Base-by-base conservation (phyloP, 106 monocot species). In the Acorus calamus region DNA sequence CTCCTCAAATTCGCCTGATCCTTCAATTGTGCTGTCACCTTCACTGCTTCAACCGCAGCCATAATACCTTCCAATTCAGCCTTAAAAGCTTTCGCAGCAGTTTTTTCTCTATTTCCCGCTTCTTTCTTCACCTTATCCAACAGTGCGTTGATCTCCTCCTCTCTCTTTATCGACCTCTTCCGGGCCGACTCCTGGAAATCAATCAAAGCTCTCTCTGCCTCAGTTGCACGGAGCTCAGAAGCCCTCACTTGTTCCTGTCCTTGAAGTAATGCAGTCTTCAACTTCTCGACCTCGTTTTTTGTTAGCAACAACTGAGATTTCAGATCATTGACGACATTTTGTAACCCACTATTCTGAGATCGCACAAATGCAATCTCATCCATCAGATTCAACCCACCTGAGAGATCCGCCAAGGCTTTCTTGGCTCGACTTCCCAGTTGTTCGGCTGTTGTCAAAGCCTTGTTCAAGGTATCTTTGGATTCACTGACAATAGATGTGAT, bases 1-100 rank as follows among this genome's bases (percentile, higher is more conserved):
- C 76, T 76, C 76, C 70, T 65, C 14, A 50, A 42, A 44, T 76
- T 65, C 6, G 76, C 76, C 57, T 76, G 64, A 44, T 76, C 76
- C 44, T 76, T 76, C 56, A 70, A 53, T 6, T 14, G 60, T 46
- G 76, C 58, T 4, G 68, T 65, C 59, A 70, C 76, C 65, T 70
- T 70, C 13, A 52, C 60, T 12, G 76, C 64, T 56, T 70, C 46
- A 4, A 70, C 76, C 46, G 65, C 63, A 65, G 62, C 70, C 59
- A 65, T 70, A 9, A 76, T 70, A 28, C 64, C 59, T 14, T 70
- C 76, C 14, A 76, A 12, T 54, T 76, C 76, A 45, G 49, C 44
- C 44, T 76, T 70, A 5, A 70, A 76, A 47, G 59, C 53, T 42
- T 76, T 70, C 13, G 47, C 50, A 65, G 65, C 62, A 44, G 65